phyloP scores from a whole-genome alignment of 2,329 filamentous ascomycete species.

The Aspergillus amoenus region DNA sequence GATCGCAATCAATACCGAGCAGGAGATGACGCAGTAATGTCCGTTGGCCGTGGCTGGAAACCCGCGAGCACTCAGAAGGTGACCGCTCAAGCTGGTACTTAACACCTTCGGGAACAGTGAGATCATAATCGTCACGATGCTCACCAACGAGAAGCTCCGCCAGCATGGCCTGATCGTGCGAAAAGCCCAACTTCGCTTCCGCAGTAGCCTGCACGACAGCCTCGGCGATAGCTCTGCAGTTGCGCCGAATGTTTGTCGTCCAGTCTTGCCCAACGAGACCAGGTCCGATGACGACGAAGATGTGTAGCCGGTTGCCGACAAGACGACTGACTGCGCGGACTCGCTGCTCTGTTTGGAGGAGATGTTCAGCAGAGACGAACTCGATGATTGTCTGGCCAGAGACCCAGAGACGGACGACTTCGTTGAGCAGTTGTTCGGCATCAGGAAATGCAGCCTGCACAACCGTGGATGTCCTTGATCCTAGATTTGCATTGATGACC shows the following conservation, averaged over 20 bases:
- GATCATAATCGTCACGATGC: conserved; percentile 28
- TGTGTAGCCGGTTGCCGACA: conserved; percentile 21
- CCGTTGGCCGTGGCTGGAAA: conserved; percentile 12
- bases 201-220: conserved; percentile 35
- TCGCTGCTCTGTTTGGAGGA: conserved; percentile 13
- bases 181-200: conserved; percentile 30
- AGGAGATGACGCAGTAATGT: conserved; percentile 14
- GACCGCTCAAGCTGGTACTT: conserved; percentile 25
- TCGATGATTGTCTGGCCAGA: conserved; percentile 14
- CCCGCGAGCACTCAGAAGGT: conserved; percentile 30
- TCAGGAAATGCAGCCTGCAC: conserved; percentile 46
- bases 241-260: conserved; percentile 28
- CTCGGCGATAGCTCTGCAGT: conserved; percentile 38
- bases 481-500: conserved; percentile 36
- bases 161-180: conserved; percentile 34
- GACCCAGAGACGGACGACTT: conserved; percentile 34
- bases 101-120: conserved; percentile 15
- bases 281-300: conserved; percentile 29
- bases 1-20: conserved; percentile 15
- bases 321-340: conserved; percentile 11
- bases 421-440: conserved; percentile 29
- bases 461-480: conserved; percentile 18
- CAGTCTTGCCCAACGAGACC: conserved; percentile 22
- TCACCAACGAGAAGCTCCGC: conserved; percentile 29
- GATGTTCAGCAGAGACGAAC: conserved; percentile 14